phyloP scores from a whole-genome alignment of 306 rosid species.

The Hippophae tibetana region DNA sequence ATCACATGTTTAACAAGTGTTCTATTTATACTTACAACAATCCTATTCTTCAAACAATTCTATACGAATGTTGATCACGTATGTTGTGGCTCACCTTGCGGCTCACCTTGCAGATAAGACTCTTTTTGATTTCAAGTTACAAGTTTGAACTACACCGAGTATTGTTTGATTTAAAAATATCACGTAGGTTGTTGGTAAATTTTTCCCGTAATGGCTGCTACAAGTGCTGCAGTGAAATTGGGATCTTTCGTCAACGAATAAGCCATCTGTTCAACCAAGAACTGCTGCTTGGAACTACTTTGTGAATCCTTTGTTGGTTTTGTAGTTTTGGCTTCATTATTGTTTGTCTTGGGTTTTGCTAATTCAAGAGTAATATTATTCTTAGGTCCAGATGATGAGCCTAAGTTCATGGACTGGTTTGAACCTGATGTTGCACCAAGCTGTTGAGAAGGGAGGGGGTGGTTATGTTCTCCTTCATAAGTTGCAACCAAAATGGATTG shows the following conservation, averaged over 20 bases:
- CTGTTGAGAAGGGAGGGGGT: conserved; percentile 44
- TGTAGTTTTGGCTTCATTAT: conserved; percentile 15
- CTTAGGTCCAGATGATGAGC: conserved; percentile 37
- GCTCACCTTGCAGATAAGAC: no score
- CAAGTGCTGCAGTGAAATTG: conserved; percentile 79
- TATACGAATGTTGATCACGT: not conserved
- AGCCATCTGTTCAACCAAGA: conserved; percentile 91
- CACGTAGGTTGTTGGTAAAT: conserved; percentile 27
- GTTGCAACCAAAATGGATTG: conserved; percentile 83
- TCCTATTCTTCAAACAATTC: no score
- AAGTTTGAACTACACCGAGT: no score
- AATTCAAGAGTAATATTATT: conserved; percentile 38
- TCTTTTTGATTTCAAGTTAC: no score
- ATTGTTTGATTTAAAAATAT: no score
- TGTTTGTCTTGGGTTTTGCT: conserved; percentile 40
- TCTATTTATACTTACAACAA: no score
- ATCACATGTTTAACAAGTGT: no score
- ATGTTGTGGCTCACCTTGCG: no score
- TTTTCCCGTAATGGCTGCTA: conserved; percentile 86
- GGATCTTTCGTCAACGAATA: conserved; percentile 94
- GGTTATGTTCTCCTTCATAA: conserved; percentile 97
- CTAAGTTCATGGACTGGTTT: conserved; percentile 27
- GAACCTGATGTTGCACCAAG: conserved; percentile 48
- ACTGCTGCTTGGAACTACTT: conserved; percentile 32
- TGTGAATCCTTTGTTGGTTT: conserved; percentile 42